phyloP scores from a whole-genome alignment of 108 stramenopile species.

The Skeletonema potamos region DNA sequence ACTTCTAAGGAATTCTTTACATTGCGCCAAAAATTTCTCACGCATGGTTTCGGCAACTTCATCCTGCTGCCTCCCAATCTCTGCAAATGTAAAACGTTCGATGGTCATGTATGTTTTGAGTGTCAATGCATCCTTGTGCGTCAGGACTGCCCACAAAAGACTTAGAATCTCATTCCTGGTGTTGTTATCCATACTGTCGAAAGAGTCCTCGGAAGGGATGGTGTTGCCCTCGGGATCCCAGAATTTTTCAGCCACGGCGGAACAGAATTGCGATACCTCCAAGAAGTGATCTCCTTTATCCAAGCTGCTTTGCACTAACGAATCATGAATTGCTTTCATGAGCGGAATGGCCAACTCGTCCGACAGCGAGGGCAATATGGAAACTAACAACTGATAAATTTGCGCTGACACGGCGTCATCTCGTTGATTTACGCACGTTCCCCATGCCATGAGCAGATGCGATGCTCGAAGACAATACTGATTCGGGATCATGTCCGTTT shows the following conservation, averaged over 20 bases:
- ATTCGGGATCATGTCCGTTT: conserved; percentile 34
- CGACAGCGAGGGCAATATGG: conserved; percentile 78
- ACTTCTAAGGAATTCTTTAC: conserved; percentile 42
- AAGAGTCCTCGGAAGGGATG: conserved; percentile 2
- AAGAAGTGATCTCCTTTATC: conserved; percentile 57
- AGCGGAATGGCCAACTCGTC: conserved; percentile 71
- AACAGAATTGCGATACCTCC: conserved; percentile 84
- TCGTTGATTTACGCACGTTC: conserved; percentile 73
- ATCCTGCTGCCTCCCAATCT: conserved; percentile 57
- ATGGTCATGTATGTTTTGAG: conserved; percentile 75
- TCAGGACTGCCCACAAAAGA: conserved; percentile 80
- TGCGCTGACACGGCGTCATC: conserved; percentile 84
- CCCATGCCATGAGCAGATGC: conserved; percentile 84
- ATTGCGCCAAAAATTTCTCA: conserved; percentile 59
- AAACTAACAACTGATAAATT: conserved; percentile 78
- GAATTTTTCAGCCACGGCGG: conserved; percentile 56
- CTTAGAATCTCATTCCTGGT: conserved; percentile 75
- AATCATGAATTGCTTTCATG: conserved; percentile 61
- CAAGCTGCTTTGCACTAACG: conserved; percentile 34
- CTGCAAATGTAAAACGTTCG: conserved; percentile 64
- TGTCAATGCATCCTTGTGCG: conserved; percentile 72
- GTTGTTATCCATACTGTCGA: conserved; percentile 15
- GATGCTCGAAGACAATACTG: conserved; percentile 69
- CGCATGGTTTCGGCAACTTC: conserved; percentile 54
- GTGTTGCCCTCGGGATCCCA: conserved; percentile 8